phyloP scores from a whole-genome alignment of 179 eudicot species.

The Beta macrorhiza region DNA sequence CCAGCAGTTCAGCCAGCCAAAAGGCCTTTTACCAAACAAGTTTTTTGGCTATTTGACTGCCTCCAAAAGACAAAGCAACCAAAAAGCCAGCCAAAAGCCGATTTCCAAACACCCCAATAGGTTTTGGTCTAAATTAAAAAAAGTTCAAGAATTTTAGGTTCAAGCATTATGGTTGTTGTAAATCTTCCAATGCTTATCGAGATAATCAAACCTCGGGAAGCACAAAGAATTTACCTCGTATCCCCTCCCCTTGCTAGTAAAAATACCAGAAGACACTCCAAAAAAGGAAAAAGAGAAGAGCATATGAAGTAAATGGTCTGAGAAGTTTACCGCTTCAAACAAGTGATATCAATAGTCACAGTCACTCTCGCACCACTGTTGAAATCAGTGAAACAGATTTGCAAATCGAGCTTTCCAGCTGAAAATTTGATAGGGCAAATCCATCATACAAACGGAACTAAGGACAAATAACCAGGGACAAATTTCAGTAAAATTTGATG shows the following conservation, averaged over 20 bases:
- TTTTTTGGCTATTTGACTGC: too few relatives aligned
- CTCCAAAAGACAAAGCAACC: too few relatives aligned
- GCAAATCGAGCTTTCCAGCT: slow-evolving; percentile 71
- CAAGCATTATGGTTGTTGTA: not conserved
- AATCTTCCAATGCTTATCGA: not conserved
- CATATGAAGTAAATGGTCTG: not conserved
- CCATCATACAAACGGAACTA: not conserved
- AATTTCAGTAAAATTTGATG: not conserved
- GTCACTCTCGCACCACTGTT: slow-evolving; percentile 48
- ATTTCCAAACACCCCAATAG: not conserved
- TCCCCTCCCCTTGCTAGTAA: not conserved
- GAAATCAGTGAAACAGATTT: slow-evolving; percentile 54
- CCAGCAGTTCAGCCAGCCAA: not conserved
- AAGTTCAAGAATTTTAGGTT: not conserved
- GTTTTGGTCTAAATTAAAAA: not conserved
- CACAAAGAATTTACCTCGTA: not conserved
- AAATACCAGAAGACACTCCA: not conserved
- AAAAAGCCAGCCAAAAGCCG: not conserved
- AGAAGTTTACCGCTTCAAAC: slow-evolving; percentile 59
- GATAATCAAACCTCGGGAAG: not conserved
- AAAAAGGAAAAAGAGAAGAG: not conserved
- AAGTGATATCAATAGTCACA: slow-evolving; percentile 58
- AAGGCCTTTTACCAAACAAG: not conserved
- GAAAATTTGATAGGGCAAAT: slow-evolving; percentile 26
- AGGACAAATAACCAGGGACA: not conserved